Conservation (phyloP, 1,284 basidiomycete species). For the Fomitiporia mediterranea region DNA sequence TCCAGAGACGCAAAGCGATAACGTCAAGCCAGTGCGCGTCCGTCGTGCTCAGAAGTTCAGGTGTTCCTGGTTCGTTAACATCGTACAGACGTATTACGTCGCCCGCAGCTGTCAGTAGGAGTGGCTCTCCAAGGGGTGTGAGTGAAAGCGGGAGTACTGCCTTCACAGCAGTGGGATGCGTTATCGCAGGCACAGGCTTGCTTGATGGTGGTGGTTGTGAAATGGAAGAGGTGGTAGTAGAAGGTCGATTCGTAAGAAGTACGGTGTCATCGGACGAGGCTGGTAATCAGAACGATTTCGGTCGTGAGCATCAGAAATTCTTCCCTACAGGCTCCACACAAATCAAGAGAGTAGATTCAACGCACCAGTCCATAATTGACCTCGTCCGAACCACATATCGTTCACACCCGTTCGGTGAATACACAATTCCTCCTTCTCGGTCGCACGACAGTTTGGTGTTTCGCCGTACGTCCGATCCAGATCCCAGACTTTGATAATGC, state of each 20-base stretch:
- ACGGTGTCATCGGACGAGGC: constrained; percentile 86
- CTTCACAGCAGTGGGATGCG: constrained; percentile 25
- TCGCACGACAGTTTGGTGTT: constrained; percentile 48
- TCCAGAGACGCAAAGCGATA: constrained; percentile 68
- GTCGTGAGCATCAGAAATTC: neutral
- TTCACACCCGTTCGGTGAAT: constrained; percentile 80
- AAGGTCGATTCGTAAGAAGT: constrained; percentile 46
- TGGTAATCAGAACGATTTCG: constrained; percentile 29
- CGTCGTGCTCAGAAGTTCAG: constrained; percentile 56
- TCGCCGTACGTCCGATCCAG: constrained; percentile 44
- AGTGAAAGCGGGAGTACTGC: constrained; percentile 48
- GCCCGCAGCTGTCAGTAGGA: constrained; percentile 76
- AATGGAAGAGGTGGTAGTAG: constrained; percentile 23
- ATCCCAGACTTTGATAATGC: constrained; percentile 74
- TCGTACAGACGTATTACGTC: constrained; percentile 77
- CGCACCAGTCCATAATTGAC: constrained; percentile 81
- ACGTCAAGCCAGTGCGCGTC: constrained; percentile 90
- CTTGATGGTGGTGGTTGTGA: neutral
- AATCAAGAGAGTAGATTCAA: constrained; percentile 1
- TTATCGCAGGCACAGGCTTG: constrained; percentile 15
- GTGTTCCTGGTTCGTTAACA: constrained; percentile 55
- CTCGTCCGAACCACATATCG: constrained; percentile 59
- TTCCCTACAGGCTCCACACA: neutral
- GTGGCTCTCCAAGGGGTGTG: constrained; percentile 67
- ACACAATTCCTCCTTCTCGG: constrained; percentile 52